Conservation (phyloP, 139 green algal genomes). For the Chlamydomonas urium region DNA sequence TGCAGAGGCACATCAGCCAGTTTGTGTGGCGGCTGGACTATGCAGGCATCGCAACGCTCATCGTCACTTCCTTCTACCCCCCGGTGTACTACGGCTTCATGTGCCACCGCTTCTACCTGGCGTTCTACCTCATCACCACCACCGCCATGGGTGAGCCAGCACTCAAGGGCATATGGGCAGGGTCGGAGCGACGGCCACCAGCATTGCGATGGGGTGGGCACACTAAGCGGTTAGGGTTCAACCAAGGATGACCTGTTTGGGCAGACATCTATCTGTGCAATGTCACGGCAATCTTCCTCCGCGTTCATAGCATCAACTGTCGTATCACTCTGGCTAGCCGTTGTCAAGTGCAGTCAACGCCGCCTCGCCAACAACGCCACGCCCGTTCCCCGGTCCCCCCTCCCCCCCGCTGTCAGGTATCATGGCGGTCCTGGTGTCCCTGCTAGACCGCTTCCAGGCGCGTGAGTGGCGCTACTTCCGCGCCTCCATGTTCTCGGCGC, state of each 20-base stretch:
- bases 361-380: too few relatives aligned
- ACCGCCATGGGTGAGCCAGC: constrained; percentile 53
- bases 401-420: constrained; percentile 9
- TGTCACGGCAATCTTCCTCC: too few relatives aligned
- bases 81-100: constrained; percentile 93
- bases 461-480: constrained; percentile 24
- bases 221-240: too few relatives aligned
- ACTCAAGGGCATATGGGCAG: too few relatives aligned
- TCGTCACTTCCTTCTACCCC: constrained; percentile 93
- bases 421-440: constrained; percentile 22
- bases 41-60: constrained; percentile 86
- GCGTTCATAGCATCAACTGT: too few relatives aligned
- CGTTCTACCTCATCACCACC: constrained; percentile 78
- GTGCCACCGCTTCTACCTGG: constrained; percentile 58
- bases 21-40: constrained; percentile 92
- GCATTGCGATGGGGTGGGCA: too few relatives aligned
- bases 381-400: background rate
- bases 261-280: too few relatives aligned
- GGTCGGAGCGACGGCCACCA: too few relatives aligned
- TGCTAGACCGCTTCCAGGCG: constrained; percentile 40
- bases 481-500: constrained; percentile 46
- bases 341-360: too few relatives aligned
- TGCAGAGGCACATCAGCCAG: constrained; percentile 47
- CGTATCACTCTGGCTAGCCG: too few relatives aligned
- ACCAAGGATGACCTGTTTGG: too few relatives aligned